These are phyloP conservation scores for Hyaloperonospora brassicae DNA, from an alignment of 352 stramenopile genomes.

Conservation along the genomic window DNA sequence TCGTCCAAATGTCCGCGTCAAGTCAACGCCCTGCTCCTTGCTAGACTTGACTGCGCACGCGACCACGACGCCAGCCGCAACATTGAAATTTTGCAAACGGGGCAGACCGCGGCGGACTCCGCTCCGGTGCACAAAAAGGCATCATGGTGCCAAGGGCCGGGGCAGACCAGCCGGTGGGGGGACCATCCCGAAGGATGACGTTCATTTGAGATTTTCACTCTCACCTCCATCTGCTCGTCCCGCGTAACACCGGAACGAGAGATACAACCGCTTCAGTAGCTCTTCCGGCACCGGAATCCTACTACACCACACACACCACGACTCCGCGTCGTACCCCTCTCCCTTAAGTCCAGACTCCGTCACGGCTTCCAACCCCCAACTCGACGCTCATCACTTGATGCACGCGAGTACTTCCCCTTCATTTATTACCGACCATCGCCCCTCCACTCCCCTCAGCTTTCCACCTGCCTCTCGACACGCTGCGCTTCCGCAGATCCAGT, in stretches of 20 bases:
- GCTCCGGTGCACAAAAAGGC: constrained; percentile 26
- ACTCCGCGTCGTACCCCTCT: constrained; percentile 28
- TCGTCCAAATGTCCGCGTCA: neutral
- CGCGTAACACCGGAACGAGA: constrained; percentile 29
- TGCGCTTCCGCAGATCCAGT: constrained; percentile 20
- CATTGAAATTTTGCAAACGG: constrained; percentile 16
- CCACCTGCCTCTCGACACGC: constrained; percentile 13
- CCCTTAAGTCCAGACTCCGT: constrained; percentile 16
- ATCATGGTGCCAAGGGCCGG: constrained; percentile 2
- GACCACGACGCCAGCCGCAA: constrained; percentile 8
- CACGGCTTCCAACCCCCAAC: constrained; percentile 23
- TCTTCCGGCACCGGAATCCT: constrained; percentile 36
- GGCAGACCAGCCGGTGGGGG: constrained; percentile 7
- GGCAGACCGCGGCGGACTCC: constrained; percentile 7
- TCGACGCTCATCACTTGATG: constrained; percentile 25
- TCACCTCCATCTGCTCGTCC: constrained; percentile 33
- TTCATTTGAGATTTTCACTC: constrained; percentile 37
- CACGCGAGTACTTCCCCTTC: constrained; percentile 33
- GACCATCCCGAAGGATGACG: constrained; percentile 16
- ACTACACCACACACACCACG: constrained; percentile 23
- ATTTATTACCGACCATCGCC: constrained; percentile 29
- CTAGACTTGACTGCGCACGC: constrained; percentile 10
- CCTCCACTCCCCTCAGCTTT: constrained; percentile 13
- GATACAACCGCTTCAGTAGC: constrained; percentile 36
- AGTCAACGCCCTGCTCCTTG: constrained; percentile 10